These are phyloP conservation scores for Zizania palustris DNA, from an alignment of 202 grass and related monocot species.

Conservation along the genomic window DNA sequence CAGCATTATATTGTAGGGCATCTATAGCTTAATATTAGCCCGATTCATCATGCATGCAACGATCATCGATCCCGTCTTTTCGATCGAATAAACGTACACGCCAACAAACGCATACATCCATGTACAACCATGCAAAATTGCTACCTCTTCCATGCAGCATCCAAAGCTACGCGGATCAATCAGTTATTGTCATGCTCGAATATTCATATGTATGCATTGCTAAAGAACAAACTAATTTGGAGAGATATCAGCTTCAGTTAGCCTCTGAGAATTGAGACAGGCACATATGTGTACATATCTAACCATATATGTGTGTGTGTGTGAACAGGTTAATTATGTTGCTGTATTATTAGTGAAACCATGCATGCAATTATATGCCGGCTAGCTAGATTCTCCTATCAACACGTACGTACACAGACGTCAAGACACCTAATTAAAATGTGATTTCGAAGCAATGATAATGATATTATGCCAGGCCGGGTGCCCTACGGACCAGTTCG, in stretches of 20 bases:
- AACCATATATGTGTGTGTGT: not conserved
- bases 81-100: constrained; percentile 15
- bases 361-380: constrained; percentile 24
- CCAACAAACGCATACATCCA: constrained; percentile 6
- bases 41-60: constrained; percentile 13
- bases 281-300: not conserved
- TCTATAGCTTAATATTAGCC: not conserved
- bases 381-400: constrained; percentile 28
- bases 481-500: not conserved
- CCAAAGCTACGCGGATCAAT: not conserved
- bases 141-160: not conserved
- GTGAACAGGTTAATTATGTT: constrained; percentile 13
- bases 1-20: not conserved
- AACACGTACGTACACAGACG: constrained; percentile 29
- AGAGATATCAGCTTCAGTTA: not conserved
- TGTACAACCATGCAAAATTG: not conserved
- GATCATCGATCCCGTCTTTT: constrained; percentile 3
- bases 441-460: not conserved
- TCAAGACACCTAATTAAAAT: not conserved
- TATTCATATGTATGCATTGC: not conserved
- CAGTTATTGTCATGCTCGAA: not conserved
- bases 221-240: not conserved
- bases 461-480: not conserved
- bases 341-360: not conserved
- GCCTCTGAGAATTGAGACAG: not conserved